These are phyloP conservation scores for Metschnikowia vanudenii DNA, from an alignment of 805 yeast genomes.

Conservation along the genomic window DNA sequence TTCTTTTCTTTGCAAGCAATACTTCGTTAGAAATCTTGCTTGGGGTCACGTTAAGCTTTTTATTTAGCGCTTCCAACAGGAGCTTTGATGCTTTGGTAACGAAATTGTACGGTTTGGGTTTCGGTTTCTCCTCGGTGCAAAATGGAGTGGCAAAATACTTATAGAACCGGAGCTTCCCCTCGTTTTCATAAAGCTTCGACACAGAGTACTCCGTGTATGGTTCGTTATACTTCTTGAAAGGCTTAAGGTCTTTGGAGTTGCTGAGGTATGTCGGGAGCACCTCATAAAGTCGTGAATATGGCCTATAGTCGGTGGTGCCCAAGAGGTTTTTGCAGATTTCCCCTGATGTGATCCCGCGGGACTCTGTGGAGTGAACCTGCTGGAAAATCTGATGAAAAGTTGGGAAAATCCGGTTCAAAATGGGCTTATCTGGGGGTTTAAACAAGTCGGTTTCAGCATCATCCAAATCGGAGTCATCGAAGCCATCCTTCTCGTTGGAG, in stretches of 20 bases:
- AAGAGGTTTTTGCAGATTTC: constrained; percentile 48
- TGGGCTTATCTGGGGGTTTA: constrained; percentile 22
- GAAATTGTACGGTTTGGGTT: constrained; percentile 11
- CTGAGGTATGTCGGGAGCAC: constrained; percentile 40
- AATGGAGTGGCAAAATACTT: constrained; percentile 43
- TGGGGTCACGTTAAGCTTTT: constrained; percentile 19
- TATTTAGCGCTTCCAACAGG: constrained; percentile 18
- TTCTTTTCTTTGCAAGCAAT: constrained; percentile 19
- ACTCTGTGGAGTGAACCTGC: constrained; percentile 38
- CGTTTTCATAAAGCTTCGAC: constrained; percentile 65
- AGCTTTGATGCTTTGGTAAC: constrained; percentile 11
- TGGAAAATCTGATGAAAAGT: constrained; percentile 62
- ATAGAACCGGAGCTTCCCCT: constrained; percentile 71
- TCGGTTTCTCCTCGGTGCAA: constrained; percentile 16
- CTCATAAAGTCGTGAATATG: constrained; percentile 53
- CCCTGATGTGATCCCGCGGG: constrained; percentile 59
- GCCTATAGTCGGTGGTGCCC: constrained; percentile 54
- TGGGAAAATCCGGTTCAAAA: constrained; percentile 58
- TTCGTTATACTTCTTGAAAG: constrained; percentile 28
- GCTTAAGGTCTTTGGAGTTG: constrained; percentile 28
- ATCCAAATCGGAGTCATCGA: constrained; percentile 20
- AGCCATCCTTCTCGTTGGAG: constrained; percentile 13
- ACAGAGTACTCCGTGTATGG: constrained; percentile 35
- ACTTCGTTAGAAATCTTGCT: constrained; percentile 29
- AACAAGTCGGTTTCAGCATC: constrained; percentile 18